These are phyloP conservation scores for Hypericum androsaemum DNA, from an alignment of 345 rosid genomes.

Conservation along the genomic window DNA sequence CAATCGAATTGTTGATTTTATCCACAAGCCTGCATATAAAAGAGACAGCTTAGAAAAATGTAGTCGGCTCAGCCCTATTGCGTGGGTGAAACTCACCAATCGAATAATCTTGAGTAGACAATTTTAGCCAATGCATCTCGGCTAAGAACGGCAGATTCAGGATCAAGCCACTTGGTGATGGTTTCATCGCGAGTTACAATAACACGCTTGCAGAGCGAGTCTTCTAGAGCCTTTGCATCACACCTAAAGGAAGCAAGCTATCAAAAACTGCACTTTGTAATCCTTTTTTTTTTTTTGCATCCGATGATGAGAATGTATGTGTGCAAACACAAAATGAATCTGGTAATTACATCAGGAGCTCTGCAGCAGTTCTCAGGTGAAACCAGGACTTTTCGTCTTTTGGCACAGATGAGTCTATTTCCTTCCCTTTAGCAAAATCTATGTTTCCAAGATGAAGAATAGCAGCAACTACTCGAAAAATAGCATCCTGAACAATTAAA, in stretches of 20 bases:
- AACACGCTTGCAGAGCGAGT: slow-evolving; percentile 93
- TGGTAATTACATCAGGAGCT: slow-evolving; percentile 62
- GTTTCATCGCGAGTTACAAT: slow-evolving; percentile 98
- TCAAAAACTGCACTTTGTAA: slow-evolving; percentile 17
- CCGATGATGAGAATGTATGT: background rate
- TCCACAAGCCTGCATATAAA: slow-evolving; percentile 73
- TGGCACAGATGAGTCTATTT: slow-evolving; percentile 79
- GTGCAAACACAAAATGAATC: slow-evolving; percentile 11
- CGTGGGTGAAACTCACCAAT: slow-evolving; percentile 59
- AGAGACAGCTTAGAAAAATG: slow-evolving; percentile 8
- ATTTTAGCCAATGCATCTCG: slow-evolving; percentile 96
- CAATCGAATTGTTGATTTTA: slow-evolving; percentile 82
- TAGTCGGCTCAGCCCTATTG: slow-evolving; percentile 8
- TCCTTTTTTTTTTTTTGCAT: slow-evolving; percentile 4
- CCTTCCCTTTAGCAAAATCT: slow-evolving; percentile 87
- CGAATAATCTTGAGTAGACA: slow-evolving; percentile 90
- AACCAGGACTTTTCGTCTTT: slow-evolving; percentile 84
- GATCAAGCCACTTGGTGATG: slow-evolving; percentile 92
- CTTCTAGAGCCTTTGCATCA: slow-evolving; percentile 78
- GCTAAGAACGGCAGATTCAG: slow-evolving; percentile 69
- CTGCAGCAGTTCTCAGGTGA: slow-evolving; percentile 82
- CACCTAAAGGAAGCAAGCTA: slow-evolving; percentile 51
- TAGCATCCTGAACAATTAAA: slow-evolving; percentile 51
- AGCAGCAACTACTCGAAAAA: slow-evolving; percentile 89
- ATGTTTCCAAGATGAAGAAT: slow-evolving; percentile 91